Conservation (phyloP, 2,329 filamentous ascomycete genomes). For the Talaromyces sp. region DNA sequence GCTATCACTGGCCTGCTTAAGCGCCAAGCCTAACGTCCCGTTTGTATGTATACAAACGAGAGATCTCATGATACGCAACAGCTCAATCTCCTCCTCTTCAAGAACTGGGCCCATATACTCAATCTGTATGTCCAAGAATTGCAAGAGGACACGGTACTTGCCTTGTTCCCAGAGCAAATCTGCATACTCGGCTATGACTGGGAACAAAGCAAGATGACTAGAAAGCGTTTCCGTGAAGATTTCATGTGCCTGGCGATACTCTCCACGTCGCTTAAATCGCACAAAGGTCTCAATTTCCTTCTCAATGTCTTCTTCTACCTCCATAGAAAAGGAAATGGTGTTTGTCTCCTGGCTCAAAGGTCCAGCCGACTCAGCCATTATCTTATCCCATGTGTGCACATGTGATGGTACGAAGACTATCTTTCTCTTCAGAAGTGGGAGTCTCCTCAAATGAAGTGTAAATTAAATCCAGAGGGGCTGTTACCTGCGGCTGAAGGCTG, state of each 20-base stretch:
- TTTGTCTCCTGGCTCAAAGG: too few relatives aligned
- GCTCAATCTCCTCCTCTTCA: conserved; percentile 1
- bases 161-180: conserved; percentile 1
- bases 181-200: conserved; percentile 1
- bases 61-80: conserved; percentile 1
- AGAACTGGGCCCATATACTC: background rate
- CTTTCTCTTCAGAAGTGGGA: too few relatives aligned
- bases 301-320: conserved; percentile 9
- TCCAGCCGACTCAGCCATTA: too few relatives aligned
- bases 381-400: too few relatives aligned
- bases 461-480: too few relatives aligned
- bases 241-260: conserved; percentile 1
- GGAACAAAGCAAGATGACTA: background rate
- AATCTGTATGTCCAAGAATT: background rate
- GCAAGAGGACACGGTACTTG: background rate
- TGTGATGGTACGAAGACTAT: too few relatives aligned
- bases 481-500: too few relatives aligned
- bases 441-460: too few relatives aligned
- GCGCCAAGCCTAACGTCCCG: background rate
- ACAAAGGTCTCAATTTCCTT: conserved; percentile 9
- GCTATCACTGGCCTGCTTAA: background rate
- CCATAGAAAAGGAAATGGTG: background rate
- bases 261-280: conserved; percentile 6
- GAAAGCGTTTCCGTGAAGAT: background rate
- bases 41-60: background rate